Base-by-base conservation (phyloP, 768 basidiomycete species). In the Podaxis sp. region DNA sequence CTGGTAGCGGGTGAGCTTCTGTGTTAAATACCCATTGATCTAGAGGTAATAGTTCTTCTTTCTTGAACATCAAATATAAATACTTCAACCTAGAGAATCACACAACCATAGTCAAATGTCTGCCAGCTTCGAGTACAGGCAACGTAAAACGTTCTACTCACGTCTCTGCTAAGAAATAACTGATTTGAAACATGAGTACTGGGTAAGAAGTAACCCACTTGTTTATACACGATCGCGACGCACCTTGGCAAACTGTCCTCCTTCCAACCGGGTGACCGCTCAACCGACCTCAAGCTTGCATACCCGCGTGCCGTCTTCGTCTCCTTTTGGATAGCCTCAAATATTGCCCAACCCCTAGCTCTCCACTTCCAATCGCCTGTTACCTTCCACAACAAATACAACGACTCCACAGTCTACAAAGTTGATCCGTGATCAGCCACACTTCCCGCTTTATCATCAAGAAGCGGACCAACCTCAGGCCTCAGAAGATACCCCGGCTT, bases 231-330 rank as follows among this genome's bases (percentile, higher is more conserved):
- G 48, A 60, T 17, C 6, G 56, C 30, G 49, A 53, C 82, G 61
- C 44, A 89, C 89, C 90, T 91, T n/a, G 91, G 90, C 88, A 91
- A 91, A 22, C 78, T 77, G 66, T 92, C 83, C 33, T 70, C 69
- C 68, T 78, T 74, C 12, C 66, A 57, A 0, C 78, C 76, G n/a
- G 77, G 75, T 1, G 71, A 66, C 20, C 67, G 57, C 28, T 85
- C 79, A 12, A 89, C 88, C 13, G 77, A 73, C 56, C 67, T 66
- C 48, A 91, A 72, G 62, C 76, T 84, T 1, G 89, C 83, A 67
- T 89, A 93, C n/a, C 88, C 90, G 44, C 72, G 75, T 1, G 75
- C 64, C 1, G 85, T 88, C 70, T 80, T 85, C 15, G 87, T 78
- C 65, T 86, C 77, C 33, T 75, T 78, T 71, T 88, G 82, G 24